These are phyloP conservation scores for Aspergillus candidus DNA, from an alignment of 2,329 filamentous ascomycete genomes.

Conservation along the genomic window DNA sequence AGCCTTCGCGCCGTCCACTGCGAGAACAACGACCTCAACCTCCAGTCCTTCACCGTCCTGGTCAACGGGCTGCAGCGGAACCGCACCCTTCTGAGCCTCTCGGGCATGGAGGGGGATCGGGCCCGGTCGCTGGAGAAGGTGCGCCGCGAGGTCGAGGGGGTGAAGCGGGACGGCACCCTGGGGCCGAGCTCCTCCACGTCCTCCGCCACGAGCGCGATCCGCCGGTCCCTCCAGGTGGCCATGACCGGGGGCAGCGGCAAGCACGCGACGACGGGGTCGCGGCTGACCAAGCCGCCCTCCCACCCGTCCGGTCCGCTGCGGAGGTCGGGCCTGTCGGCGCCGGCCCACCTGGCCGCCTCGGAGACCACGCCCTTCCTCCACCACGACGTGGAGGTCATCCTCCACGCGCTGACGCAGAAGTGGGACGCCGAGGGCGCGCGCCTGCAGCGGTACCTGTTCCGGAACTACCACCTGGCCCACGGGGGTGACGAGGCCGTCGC, in stretches of 20 bases:
- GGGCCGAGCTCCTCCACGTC: conserved; percentile 11
- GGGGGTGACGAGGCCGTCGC: conserved; percentile 17
- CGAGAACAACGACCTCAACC: conserved; percentile 64
- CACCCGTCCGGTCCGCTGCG: conserved; percentile 15
- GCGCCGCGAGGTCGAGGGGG: conserved; percentile 50
- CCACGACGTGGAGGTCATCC: conserved; percentile 37
- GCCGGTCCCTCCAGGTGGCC: conserved; percentile 39
- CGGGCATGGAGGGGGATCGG: conserved; percentile 58
- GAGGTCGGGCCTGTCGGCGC: conserved; percentile 2
- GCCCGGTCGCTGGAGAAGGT: conserved; percentile 55
- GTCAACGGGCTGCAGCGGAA: conserved; percentile 65
- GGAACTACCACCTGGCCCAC: conserved; percentile 41
- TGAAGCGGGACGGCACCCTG: conserved; percentile 37
- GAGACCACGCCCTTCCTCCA: conserved; percentile 22
- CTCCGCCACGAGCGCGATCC: conserved; percentile 36
- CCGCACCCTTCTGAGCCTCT: conserved; percentile 55
- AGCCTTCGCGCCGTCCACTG: conserved; percentile 61
- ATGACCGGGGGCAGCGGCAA: conserved; percentile 23
- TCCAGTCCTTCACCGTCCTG: conserved; percentile 64
- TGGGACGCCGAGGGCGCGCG: conserved; percentile 42
- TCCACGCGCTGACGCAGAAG: conserved; percentile 38
- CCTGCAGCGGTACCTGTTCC: conserved; percentile 39
- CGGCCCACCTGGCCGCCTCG: conserved; percentile 12
- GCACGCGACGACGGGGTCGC: conserved; percentile 24
- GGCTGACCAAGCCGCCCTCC: conserved; percentile 25